phyloP scores from a whole-genome alignment of 371 early-diverging fungal species.

The Mortierella sp. region DNA sequence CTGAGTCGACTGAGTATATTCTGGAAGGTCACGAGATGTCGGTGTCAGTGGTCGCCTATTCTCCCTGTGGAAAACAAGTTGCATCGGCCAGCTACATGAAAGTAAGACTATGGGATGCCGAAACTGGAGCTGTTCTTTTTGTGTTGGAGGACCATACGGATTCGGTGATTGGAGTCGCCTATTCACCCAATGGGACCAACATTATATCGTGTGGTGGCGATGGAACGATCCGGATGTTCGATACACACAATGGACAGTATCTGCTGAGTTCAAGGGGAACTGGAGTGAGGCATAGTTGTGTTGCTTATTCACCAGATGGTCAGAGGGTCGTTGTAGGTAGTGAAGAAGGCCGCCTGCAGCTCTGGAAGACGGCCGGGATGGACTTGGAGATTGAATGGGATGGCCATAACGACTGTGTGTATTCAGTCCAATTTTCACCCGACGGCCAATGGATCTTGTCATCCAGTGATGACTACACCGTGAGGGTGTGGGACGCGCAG shows the following conservation, averaged over 20 bases:
- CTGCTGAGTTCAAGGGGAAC: not conserved
- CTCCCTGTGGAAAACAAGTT: conserved; percentile 8
- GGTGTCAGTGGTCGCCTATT: no score
- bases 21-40: conserved; percentile 1
- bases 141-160: not conserved
- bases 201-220: not conserved
- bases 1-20: not conserved
- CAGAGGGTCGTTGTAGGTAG: not conserved
- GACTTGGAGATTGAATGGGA: not conserved
- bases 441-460: conserved; percentile 8
- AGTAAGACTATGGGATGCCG: conserved; percentile 11
- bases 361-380: not conserved
- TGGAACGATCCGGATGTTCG: not conserved
- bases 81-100: conserved; percentile 8
- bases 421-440: not conserved
- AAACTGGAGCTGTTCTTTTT: not conserved
- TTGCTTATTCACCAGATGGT: not conserved
- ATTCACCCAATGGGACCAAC: not conserved
- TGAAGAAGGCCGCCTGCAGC: rapidly evolving
- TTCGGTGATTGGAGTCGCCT: not conserved
- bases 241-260: not conserved
- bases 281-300: not conserved
- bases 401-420: not conserved
- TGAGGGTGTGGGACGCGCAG: not conserved
- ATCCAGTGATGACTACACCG: not conserved